Base-by-base conservation (phyloP, 345 rosid species). In the Eutrema japonicum region DNA sequence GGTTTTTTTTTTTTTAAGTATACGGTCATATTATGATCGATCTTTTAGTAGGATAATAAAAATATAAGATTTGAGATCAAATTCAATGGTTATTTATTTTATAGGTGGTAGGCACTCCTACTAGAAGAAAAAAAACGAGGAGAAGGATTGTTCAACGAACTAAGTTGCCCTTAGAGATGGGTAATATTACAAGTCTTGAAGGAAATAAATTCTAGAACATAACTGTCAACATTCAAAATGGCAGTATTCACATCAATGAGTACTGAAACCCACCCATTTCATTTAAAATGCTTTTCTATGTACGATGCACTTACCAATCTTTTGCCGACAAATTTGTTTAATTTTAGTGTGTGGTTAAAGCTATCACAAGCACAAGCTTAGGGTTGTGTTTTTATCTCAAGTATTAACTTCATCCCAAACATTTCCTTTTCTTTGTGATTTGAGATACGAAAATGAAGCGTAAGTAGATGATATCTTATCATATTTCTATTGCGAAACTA, bases 211-310 rank as follows among this genome's bases (percentile, higher is more conserved):
- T 60, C 35, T 8, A 66, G 4, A 74, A 57, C 67, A 49, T 41
- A 30, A 75, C 54, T 51, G 78, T 42, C 73, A 60, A 67, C 67
- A 49, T 14, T 66, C 62, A 68, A 14, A 52, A 61, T 68, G 79
- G 69, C 70, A 68, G 71, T 54, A 68, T 68, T 75, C 74, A 68
- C 70, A 74, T 75, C 63, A 75, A 66, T 74, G 67, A 57, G 66
- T 18, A 66, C 77, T 57, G 37, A 74, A 66, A 75, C 72, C 78
- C 10, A 74, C 72, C 45, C 43, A 16, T 65, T 64, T 72, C 27
- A 38, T 56, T 58, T 47, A 16, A 3, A 9, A 38, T 65, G 8
- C 10, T 45, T 48, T 74, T 37, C 0, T 66, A 4, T 40, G 53
- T 74, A 49, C 47, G 18, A 40, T 59, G 18, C 47, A 74, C 71